Evolutionary conservation across 768 basidiomycete genomes (phyloP), one percentile per base, ranked within the genome.

Genomic region (Suillus luteus): DNA sequence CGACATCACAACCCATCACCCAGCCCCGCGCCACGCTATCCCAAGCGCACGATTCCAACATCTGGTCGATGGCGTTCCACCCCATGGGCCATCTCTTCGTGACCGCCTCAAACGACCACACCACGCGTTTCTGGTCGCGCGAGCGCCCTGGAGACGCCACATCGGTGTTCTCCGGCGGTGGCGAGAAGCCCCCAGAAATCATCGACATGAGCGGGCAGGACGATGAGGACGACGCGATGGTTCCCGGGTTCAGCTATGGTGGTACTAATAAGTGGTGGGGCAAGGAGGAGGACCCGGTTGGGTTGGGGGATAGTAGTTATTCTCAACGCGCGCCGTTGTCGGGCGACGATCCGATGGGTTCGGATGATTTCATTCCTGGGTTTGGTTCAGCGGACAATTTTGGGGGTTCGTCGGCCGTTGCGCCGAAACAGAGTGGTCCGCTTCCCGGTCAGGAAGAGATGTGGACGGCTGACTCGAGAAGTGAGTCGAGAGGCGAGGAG

Each of bases 1-100:
- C 65, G 72, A 76, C 54, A 5, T 73, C 54, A 71, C 76, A 69
- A 67, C 75, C 81, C 37, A 68, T 81, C 27, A 77, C 85, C 37
- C 75, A 80, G 3, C 92, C 95, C 0, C 89, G 92, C 59, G 91
- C 93, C 6, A 90, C 87, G 15, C 87, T 99, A 69, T 89, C 91
- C n/a, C 91, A 94, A 73, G 97, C 97, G 10, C 97, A 99, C 82
- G 97, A 99, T 80, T 94, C 93, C 37, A 95, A 96, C 75, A 93
- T 99, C 66, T 99, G 96, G 93, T 88, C 93, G 0, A 85, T 99
- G 66, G 87, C 94, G 4, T 99, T 88, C 83, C 96, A 99, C 77
- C 96, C 96, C 0, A 86, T 99, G 17, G 96, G 97, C 0, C 96
- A 99, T 77, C 84, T 99, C 69, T 88, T 99, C 69, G 95, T 90